Evolutionary conservation across 2,329 filamentous ascomycete species (phyloP).

Genomic region (Phaeosphaeriaceae sp.): DNA sequence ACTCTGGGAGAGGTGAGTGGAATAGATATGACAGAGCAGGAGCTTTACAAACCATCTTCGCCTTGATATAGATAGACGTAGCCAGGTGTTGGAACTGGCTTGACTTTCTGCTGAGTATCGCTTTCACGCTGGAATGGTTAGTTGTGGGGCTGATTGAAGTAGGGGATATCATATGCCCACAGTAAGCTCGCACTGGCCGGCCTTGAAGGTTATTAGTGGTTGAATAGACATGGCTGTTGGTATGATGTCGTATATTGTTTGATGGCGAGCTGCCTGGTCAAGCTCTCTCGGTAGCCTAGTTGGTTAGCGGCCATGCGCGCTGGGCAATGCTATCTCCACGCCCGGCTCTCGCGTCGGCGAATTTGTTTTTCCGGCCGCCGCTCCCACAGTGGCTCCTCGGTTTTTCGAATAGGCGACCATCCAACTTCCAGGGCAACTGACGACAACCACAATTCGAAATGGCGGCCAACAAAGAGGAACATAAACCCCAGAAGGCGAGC

Average conservation of each 20-base stretch:
- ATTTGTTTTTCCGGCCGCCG: too few relatives aligned
- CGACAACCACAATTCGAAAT: slow-evolving; percentile 65
- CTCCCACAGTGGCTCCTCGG: too few relatives aligned
- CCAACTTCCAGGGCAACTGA: slow-evolving; percentile 29
- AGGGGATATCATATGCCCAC: slow-evolving; percentile 59
- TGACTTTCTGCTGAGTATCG: slow-evolving; percentile 63
- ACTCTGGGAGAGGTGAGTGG: slow-evolving; percentile 61
- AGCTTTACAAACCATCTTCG: slow-evolving; percentile 73
- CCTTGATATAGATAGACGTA: slow-evolving; percentile 86
- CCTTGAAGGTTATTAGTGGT: slow-evolving; percentile 95
- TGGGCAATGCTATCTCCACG: too few relatives aligned
- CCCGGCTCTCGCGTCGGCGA: too few relatives aligned
- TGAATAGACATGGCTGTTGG: slow-evolving; percentile 72
- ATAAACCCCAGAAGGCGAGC: slow-evolving; percentile 78
- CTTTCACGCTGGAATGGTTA: slow-evolving; percentile 31
- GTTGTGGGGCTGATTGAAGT: slow-evolving; percentile 1
- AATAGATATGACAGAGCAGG: neutral
- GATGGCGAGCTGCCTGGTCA: slow-evolving; percentile 25
- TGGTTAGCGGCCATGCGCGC: slow-evolving; percentile 11
- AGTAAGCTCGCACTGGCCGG: slow-evolving; percentile 84
- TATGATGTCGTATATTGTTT: slow-evolving; percentile 22
- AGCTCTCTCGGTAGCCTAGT: neutral
- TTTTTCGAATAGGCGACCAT: neutral
- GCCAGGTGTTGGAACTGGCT: slow-evolving; percentile 73
- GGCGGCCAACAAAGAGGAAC: slow-evolving; percentile 59